A percentile compares a stretch with the other conserved stretches of the same genome.
Evolutionary conservation across 2,329 filamentous ascomycete species (phyloP).

Genomic region (Stachybotrys echinatus): DNA sequence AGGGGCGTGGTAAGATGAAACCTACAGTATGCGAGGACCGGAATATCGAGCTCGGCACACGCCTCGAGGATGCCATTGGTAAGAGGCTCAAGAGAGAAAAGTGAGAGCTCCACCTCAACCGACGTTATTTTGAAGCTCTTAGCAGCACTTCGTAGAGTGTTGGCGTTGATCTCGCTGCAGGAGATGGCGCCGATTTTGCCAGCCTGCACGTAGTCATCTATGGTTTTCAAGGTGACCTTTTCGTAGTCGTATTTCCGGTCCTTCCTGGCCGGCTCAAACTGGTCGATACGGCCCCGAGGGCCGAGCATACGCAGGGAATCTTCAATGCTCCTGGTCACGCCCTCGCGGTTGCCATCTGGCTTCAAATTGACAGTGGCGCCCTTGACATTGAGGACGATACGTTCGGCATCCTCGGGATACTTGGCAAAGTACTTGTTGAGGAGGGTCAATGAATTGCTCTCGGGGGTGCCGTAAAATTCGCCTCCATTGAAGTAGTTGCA

Average conservation of each 20-base stretch:
- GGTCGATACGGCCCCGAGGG: conserved; percentile 40
- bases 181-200: conserved; percentile 44
- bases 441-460: conserved; percentile 49
- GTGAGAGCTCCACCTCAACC: conserved; percentile 45
- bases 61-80: conserved; percentile 41
- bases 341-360: conserved; percentile 45
- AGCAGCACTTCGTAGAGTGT: conserved; percentile 38
- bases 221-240: conserved; percentile 30
- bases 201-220: conserved; percentile 38
- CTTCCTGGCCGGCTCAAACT: conserved; percentile 53
- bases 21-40: conserved; percentile 59
- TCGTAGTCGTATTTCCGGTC: conserved; percentile 47
- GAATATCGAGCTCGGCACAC: conserved; percentile 58
- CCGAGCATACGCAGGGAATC: conserved; percentile 39
- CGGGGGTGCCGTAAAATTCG: conserved; percentile 54
- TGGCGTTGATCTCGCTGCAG: conserved; percentile 38
- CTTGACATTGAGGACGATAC: conserved; percentile 57
- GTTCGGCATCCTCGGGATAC: conserved; percentile 54
- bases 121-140: conserved; percentile 33
- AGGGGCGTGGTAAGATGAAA: neutral
- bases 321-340: conserved; percentile 49
- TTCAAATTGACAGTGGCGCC: conserved; percentile 33
- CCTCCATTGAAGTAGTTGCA: conserved; percentile 50
- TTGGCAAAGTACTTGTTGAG: conserved; percentile 55
- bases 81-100: conserved; percentile 37